Conservation (phyloP, 2,329 filamentous ascomycete species). For the Fusarium brachygibbosum region DNA sequence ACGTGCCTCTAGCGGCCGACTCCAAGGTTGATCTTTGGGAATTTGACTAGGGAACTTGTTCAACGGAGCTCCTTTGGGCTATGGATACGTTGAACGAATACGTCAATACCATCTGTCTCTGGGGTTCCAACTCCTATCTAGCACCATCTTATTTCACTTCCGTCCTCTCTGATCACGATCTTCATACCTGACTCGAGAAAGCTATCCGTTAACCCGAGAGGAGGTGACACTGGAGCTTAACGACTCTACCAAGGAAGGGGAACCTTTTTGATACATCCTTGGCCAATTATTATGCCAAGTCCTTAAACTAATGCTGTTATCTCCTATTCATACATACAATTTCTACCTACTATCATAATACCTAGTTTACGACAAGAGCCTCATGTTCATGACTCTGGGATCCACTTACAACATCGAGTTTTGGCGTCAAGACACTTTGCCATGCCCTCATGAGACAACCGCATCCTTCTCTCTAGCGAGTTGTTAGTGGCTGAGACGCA, state of each 20-base stretch:
- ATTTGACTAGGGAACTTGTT: constrained; percentile 5
- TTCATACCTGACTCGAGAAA: constrained; percentile 32
- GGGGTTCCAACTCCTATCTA: not conserved
- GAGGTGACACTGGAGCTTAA: constrained; percentile 7
- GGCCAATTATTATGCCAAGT: constrained; percentile 11
- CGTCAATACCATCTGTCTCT: constrained; percentile 1
- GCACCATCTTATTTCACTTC: constrained; percentile 1
- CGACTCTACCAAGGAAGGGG: not conserved
- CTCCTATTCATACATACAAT: not conserved
- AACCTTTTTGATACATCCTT: constrained; percentile 10
- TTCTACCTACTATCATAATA: too few species aligned
- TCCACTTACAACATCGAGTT: constrained; percentile 24
- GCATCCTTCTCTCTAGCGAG: constrained; percentile 17
- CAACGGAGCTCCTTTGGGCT: not conserved
- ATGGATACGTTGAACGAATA: constrained; percentile 4
- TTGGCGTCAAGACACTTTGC: constrained; percentile 20
- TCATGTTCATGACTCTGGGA: not conserved
- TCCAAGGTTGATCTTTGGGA: constrained; percentile 16
- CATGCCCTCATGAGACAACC: constrained; percentile 21
- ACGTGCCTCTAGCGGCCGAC: constrained; percentile 9
- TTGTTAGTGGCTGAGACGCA: constrained; percentile 32
- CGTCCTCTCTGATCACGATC: constrained; percentile 24
- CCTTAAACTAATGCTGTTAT: not conserved
- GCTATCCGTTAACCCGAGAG: constrained; percentile 1
- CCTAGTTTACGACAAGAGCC: not conserved